Evolutionary conservation across 2,329 filamentous ascomycete genomes (phyloP), one percentile per base, ranked within the genome.

Genomic region (Fusarium devonianum): DNA sequence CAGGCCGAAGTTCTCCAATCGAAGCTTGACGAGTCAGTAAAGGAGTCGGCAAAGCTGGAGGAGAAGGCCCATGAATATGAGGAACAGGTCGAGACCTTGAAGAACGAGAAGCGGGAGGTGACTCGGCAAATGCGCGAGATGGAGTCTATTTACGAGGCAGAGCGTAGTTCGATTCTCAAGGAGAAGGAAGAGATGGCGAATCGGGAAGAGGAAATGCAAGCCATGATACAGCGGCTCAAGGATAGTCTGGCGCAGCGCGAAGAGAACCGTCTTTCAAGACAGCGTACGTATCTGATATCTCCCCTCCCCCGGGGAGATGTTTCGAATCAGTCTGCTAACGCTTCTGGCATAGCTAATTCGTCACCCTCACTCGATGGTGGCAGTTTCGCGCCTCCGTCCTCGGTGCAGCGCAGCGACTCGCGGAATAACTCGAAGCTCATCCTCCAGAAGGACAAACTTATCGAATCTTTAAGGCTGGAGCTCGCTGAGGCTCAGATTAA

Each of bases 401-500:
- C 90, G 4, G 74, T 96, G 43, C 86, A 93, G 64, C 88, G 91
- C 58, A 96, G 90, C 78, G 90, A 95, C 65, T 96, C 92, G 23
- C 84, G 89, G 57, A 95, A 90, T 70, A 93, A 89, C 72, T 95
- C 92, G 11, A 95, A 93, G 71, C 79, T 96, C 41, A 82, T 97
- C 39, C 81, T 95, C 63, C 92, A 97, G 71, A 99, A 97, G 72
- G 94, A 99, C 74, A 94, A 95, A 74, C 79, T 97, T 50, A 97
- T 99, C 63, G 93, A 97, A 71, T 91, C 89, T 9, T 79, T 99
- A 55, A 85, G 93, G 47, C 82, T 97, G 18, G 94, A 99, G 71
- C 82, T 99, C 37, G 93, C 94, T 32, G 94, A 97, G 72, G 88
- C 90, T 16, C 92, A 97, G 71, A 95, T 97, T 74, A 97, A 96